A percentile compares a stretch with the other conserved stretches of the same genome.
Conservation (phyloP, 805 yeast genomes). For the Starmera amethionina region DNA sequence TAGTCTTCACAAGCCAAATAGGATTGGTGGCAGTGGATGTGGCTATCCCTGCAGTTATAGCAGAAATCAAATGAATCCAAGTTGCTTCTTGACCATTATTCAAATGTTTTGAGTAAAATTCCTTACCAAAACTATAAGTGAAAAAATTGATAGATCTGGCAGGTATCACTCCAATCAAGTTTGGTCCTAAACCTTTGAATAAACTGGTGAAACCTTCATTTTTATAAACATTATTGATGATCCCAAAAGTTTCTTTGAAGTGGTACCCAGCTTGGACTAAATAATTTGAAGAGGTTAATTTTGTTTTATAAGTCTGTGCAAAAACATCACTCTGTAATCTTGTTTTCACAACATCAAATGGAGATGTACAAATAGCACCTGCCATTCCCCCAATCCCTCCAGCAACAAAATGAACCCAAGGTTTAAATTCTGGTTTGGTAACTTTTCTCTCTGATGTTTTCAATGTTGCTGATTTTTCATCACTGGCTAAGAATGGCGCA, state of each 20-base stretch:
- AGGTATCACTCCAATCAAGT: constrained; percentile 94
- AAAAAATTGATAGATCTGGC: constrained; percentile 95
- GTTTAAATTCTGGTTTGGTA: constrained; percentile 24
- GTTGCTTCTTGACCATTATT: constrained; percentile 73
- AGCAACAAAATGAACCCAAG: constrained; percentile 79
- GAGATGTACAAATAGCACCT: constrained; percentile 90
- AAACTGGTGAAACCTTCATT: constrained; percentile 80
- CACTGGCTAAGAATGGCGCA: constrained; percentile 54
- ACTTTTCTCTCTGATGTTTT: constrained; percentile 23
- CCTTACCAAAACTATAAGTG: constrained; percentile 92
- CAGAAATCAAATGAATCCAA: constrained; percentile 78
- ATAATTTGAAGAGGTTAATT: constrained; percentile 20
- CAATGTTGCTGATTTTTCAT: constrained; percentile 54
- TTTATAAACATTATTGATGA: constrained; percentile 55
- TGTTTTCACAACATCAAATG: constrained; percentile 93
- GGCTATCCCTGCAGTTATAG: constrained; percentile 84
- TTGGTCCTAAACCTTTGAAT: constrained; percentile 94
- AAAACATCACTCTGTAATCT: constrained; percentile 87
- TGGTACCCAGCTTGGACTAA: constrained; percentile 50
- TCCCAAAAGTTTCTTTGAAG: constrained; percentile 72
- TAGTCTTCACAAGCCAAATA: constrained; percentile 92
- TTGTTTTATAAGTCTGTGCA: constrained; percentile 37
- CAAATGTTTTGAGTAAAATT: constrained; percentile 52
- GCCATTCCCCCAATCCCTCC: constrained; percentile 97
- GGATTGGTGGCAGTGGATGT: constrained; percentile 97